phyloP scores from a whole-genome alignment of 345 rosid species.

The Sisymbrium altissimum region DNA sequence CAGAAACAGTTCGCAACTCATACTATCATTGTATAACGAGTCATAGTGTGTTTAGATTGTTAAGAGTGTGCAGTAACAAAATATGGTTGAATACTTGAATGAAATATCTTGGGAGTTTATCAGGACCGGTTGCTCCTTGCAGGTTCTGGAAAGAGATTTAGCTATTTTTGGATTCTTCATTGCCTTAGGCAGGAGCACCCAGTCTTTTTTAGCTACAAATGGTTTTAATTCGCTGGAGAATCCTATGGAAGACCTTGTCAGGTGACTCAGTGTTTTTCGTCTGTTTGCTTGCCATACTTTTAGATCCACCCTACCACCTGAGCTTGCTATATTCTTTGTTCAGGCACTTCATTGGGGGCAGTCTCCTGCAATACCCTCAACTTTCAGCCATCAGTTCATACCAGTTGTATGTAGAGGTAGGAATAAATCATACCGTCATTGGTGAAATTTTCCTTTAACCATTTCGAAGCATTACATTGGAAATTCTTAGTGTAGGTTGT shows the following conservation, averaged over 20 bases:
- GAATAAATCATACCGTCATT: constrained; percentile 29
- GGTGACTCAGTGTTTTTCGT: constrained; percentile 45
- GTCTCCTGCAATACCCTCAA: constrained; percentile 89
- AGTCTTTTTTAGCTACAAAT: constrained; percentile 63
- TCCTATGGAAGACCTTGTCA: constrained; percentile 66
- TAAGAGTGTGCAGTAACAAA: neutral
- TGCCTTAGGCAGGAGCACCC: constrained; percentile 85
- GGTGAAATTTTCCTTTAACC: constrained; percentile 4
- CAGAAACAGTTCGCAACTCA: neutral
- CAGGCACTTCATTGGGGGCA: constrained; percentile 91
- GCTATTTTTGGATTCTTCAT: constrained; percentile 98
- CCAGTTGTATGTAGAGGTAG: constrained; percentile 95
- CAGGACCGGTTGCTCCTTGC: constrained; percentile 33
- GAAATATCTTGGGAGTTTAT: constrained; percentile 1
- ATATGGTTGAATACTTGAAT: neutral
- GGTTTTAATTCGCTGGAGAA: constrained; percentile 63
- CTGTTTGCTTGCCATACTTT: constrained; percentile 7
- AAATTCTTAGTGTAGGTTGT: constrained; percentile 60
- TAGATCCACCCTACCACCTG: constrained; percentile 7
- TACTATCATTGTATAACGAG: neutral
- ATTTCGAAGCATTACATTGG: constrained; percentile 10
- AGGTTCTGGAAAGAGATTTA: constrained; percentile 94
- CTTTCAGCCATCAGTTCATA: constrained; percentile 93
- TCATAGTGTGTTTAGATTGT: neutral
- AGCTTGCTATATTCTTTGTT: constrained; percentile 17